These are phyloP conservation scores for Fomitopsis pulvina DNA, from an alignment of 768 basidiomycete species.

Conservation along the genomic window DNA sequence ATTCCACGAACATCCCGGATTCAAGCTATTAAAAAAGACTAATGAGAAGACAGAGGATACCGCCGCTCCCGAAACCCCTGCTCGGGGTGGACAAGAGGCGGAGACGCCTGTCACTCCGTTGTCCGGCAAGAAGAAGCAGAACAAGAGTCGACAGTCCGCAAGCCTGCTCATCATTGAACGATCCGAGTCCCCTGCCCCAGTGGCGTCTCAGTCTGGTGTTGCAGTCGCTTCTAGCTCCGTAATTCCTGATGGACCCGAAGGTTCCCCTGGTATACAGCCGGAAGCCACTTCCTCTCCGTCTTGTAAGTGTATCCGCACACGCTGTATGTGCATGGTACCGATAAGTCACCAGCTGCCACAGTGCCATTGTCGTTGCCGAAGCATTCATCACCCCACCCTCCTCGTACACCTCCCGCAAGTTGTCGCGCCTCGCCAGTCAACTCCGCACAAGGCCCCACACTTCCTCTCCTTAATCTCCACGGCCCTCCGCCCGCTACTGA, in stretches of 20 bases:
- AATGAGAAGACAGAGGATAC: conserved; percentile 8
- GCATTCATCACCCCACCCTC: neutral
- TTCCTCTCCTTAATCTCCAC: conserved; percentile 49
- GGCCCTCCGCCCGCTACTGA: conserved; percentile 34
- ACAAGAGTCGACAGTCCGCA: neutral
- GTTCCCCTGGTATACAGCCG: too few species aligned
- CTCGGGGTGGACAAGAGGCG: neutral
- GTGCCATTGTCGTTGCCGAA: neutral
- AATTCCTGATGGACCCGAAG: too few species aligned
- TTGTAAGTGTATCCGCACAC: neutral
- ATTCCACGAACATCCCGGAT: neutral
- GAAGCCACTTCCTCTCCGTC: too few species aligned
- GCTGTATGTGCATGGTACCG: neutral
- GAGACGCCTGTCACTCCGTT: neutral
- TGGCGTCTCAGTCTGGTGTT: too few species aligned
- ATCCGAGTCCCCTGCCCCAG: neutral
- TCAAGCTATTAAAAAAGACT: neutral
- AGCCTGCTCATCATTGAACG: neutral
- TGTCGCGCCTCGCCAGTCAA: conserved; percentile 10
- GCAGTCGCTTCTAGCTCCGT: too few species aligned
- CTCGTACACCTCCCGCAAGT: conserved; percentile 4
- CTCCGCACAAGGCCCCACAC: neutral
- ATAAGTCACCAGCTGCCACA: neutral
- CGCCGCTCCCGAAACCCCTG: conserved; percentile 1
- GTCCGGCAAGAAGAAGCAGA: neutral